Evolutionary conservation across 2,329 filamentous ascomycete genomes (phyloP).

Genomic region (Colletotrichum liaoningense): DNA sequence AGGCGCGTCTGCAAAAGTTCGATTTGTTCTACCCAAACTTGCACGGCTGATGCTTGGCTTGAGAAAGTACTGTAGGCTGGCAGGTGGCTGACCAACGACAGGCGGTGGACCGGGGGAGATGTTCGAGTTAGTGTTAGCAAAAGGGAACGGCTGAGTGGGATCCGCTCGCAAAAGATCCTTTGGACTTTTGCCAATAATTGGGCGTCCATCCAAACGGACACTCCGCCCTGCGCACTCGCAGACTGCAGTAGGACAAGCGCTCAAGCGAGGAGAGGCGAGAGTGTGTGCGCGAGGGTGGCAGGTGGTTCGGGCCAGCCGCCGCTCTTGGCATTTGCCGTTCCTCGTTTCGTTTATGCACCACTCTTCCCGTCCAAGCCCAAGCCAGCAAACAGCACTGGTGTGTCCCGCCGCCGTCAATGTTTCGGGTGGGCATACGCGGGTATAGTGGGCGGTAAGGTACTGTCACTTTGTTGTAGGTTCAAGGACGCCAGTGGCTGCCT

Average conservation of each 20-base stretch:
- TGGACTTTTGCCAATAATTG: conserved; percentile 26
- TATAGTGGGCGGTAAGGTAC: not conserved
- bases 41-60: conserved; percentile 10
- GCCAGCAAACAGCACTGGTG: not conserved
- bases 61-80: not conserved
- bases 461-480: not conserved
- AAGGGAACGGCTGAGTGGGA: conserved; percentile 17
- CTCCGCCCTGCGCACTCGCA: not conserved
- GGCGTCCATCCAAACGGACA: conserved; percentile 9
- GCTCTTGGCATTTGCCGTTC: conserved; percentile 8
- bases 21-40: not conserved
- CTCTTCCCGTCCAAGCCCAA: not conserved
- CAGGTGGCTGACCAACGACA: conserved; percentile 16
- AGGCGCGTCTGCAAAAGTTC: conserved; percentile 9
- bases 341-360: conserved; percentile 14
- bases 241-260: not conserved
- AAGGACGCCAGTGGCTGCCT: conserved; percentile 6
- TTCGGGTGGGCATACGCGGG: not conserved
- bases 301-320: conserved; percentile 23
- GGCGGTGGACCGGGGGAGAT: conserved; percentile 2
- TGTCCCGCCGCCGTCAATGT: not conserved
- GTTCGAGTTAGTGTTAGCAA: conserved; percentile 12
- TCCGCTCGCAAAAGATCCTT: conserved; percentile 30
- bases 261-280: not conserved
- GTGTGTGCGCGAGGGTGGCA: conserved; percentile 14